Percentiles rank a stretch among this genome's conserved stretches.
Conservation (phyloP, 805 yeast genomes). For the Isabelozyma heimii region DNA sequence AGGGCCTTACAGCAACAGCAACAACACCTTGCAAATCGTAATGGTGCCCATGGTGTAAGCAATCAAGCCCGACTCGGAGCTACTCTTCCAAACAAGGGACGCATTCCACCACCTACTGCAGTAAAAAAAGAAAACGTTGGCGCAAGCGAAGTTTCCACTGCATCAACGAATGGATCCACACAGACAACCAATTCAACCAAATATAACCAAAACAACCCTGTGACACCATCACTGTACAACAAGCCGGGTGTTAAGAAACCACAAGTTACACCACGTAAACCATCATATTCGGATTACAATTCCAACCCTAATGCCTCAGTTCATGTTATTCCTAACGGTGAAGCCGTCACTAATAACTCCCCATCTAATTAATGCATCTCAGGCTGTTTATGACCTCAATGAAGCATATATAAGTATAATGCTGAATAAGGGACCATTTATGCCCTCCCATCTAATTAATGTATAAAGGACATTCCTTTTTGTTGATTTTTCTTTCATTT, state of each 20-base stretch:
- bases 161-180: not conserved
- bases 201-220: not conserved
- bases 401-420: too few relatives aligned
- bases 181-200: not conserved
- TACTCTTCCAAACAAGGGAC: not conserved
- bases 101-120: not conserved
- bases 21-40: not conserved
- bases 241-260: not conserved
- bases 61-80: not conserved
- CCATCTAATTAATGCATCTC: not conserved
- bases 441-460: too few relatives aligned
- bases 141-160: not conserved
- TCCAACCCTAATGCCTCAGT: not conserved
- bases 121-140: not conserved
- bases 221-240: not conserved
- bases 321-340: not conserved
- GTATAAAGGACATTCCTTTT: not conserved
- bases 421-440: too few relatives aligned
- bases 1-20: slow-evolving; percentile 43
- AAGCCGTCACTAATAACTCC: not conserved
- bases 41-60: not conserved
- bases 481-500: not conserved
- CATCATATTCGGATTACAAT: not conserved
- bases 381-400: too few relatives aligned
- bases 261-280: not conserved